Base-by-base conservation (phyloP, 2,329 filamentous ascomycete genomes). In the Arthroderma sp. region DNA sequence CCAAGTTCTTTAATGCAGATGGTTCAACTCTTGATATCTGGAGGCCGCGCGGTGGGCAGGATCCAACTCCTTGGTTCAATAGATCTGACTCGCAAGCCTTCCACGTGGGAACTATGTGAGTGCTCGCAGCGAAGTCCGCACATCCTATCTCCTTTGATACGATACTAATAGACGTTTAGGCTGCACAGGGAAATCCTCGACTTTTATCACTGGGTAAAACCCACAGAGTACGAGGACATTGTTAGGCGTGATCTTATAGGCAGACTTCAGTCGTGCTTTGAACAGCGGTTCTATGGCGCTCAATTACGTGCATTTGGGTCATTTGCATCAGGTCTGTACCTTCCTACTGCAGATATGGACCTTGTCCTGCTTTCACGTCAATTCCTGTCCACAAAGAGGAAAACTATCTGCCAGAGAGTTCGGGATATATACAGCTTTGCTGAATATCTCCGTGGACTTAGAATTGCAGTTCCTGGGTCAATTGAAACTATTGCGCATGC, bases 321-420 rank as follows among this genome's bases (percentile, higher is more conserved):
- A 0, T 98, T 91, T 71, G 91, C 89, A 63, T 89, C 89, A 2
- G 89, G 87, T 0, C 76, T 89, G 6, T 88, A 87, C 67, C 75
- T 88, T 8, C 85, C 85, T 5, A 84, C 87, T 0, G 89, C 88
- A 15, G 93, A 98, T 68, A 95, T 98, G 84, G 93, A 98, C 68
- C 77, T 98, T 52, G 93, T 95, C 2, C 80, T 93, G 55, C 81
- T 91, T 54, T 85, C 84, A 2, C 67, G 72, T 1, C 74, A 76
- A 25, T 89, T 82, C 62, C 76, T 83, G 61, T 75, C 78, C 2
- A 80, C 79, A 1, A 66, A 74, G 7, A 68, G 79, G 37, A 59
- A 74, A 73, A 59, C 77, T 76, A 67, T 72, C 66, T 61, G 79
- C 73, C 64, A 83, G 75, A 67, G 65, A 33, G 80, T 74, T 17